These are phyloP conservation scores for Erythrobasidium hasegawianum DNA, from an alignment of 1,284 basidiomycete species.

Conservation along the genomic window DNA sequence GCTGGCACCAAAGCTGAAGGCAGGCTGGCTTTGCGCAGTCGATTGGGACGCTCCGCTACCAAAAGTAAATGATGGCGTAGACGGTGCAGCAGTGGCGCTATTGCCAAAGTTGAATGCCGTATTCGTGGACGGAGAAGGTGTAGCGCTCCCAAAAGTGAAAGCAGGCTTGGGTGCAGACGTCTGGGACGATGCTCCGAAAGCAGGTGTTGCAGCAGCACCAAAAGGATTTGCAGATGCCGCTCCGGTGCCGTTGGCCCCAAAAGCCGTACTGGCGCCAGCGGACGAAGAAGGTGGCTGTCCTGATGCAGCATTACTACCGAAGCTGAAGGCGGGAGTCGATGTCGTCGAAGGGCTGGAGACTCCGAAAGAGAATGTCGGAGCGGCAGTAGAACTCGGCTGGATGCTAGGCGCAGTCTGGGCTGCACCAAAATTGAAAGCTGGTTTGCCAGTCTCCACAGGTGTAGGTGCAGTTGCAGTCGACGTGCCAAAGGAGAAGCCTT, in stretches of 20 bases:
- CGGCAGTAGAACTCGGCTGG: background rate
- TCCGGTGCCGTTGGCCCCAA: background rate
- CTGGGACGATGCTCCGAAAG: background rate
- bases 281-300: background rate
- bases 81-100: background rate
- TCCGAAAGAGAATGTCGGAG: conserved; percentile 1
- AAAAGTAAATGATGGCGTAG: conserved; percentile 8
- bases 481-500: conserved; percentile 9
- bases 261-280: background rate
- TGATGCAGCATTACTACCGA: background rate
- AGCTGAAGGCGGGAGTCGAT: background rate
- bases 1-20: conserved; percentile 6
- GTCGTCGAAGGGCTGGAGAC: background rate
- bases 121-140: background rate
- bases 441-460: background rate
- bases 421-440: background rate
- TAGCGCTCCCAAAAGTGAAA: background rate
- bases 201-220: background rate
- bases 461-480: background rate
- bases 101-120: background rate
- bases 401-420: background rate
- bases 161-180: background rate
- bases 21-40: background rate
- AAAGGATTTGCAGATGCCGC: background rate
- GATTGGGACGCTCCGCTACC: background rate